phyloP scores from a whole-genome alignment of 371 early-diverging fungal genomes.

The Mortierella sp. region DNA sequence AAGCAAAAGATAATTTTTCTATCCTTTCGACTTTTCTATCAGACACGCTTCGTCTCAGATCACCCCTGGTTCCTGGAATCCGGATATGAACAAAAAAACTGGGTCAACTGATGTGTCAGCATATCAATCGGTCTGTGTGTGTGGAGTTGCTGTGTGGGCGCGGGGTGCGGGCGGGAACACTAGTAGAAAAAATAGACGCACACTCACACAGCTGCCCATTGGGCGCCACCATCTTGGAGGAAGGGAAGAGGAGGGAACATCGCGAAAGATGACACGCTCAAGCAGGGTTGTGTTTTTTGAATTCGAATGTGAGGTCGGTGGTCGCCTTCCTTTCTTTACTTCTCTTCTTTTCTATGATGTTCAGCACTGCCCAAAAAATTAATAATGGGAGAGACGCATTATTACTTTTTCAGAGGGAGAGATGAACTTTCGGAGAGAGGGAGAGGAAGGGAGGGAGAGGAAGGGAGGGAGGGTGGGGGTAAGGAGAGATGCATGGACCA shows the following conservation, averaged over 20 bases:
- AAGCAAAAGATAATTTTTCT: not conserved
- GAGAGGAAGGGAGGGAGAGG: not conserved
- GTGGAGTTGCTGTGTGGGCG: too few relatives aligned
- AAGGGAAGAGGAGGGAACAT: not conserved
- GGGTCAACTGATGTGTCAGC: not conserved
- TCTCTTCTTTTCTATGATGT: not conserved
- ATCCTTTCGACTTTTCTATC: not conserved
- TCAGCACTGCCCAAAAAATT: not conserved
- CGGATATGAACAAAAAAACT: too few relatives aligned
- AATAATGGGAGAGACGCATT: not conserved
- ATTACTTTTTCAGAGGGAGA: not conserved
- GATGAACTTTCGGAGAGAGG: not conserved
- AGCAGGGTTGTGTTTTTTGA: not conserved
- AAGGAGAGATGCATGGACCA: slow-evolving; percentile 6
- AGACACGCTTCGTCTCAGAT: not conserved
- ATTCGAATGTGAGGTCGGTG: too few relatives aligned
- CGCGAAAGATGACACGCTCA: not conserved
- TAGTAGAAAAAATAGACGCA: not conserved
- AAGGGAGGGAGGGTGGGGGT: not conserved
- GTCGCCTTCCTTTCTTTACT: not conserved
- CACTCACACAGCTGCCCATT: too few relatives aligned
- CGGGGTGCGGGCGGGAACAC: too few relatives aligned
- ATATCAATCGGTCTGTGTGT: too few relatives aligned
- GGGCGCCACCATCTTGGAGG: too few relatives aligned
- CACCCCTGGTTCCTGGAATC: slow-evolving; percentile 4